phyloP scores from a whole-genome alignment of 2,329 filamentous ascomycete genomes.

The Alternaria brassicae region DNA sequence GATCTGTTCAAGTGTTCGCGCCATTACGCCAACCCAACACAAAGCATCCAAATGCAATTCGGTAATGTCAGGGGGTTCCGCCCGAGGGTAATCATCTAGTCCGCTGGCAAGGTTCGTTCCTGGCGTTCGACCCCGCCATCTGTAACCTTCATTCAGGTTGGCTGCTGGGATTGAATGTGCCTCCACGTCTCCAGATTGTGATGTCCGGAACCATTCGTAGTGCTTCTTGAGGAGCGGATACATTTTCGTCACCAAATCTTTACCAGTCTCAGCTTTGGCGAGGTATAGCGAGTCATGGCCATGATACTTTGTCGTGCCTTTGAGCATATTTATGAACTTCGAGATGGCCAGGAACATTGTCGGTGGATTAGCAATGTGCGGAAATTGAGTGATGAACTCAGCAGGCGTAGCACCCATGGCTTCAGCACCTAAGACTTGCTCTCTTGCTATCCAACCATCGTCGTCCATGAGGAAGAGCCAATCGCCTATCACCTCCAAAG shows the following conservation, averaged over 20 bases:
- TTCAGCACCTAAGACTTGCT: conserved; percentile 89
- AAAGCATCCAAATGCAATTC: conserved; percentile 93
- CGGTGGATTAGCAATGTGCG: conserved; percentile 94
- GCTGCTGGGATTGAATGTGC: conserved; percentile 34
- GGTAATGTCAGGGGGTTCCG: conserved; percentile 87
- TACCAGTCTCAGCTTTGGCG: conserved; percentile 68
- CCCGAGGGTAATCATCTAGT: conserved; percentile 90
- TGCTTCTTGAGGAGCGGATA: conserved; percentile 90
- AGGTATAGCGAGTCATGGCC: conserved; percentile 65
- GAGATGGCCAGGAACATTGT: conserved; percentile 90
- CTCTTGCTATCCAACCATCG: conserved; percentile 93
- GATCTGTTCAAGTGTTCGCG: conserved; percentile 77
- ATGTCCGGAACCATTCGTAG: conserved; percentile 91
- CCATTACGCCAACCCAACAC: conserved; percentile 96
- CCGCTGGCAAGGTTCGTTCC: conserved; percentile 87
- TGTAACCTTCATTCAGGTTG: conserved; percentile 75
- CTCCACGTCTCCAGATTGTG: conserved; percentile 75
- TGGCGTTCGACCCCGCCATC: conserved; percentile 87
- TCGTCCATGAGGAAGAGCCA: conserved; percentile 96
- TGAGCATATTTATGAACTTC: conserved; percentile 68
- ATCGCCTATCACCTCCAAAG: conserved; percentile 83
- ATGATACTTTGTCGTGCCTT: conserved; percentile 55
- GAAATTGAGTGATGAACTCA: conserved; percentile 92
- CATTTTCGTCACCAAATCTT: conserved; percentile 72
- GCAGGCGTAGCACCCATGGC: conserved; percentile 87